These are phyloP conservation scores for Lasiodiplodia hormozganensis DNA, from an alignment of 2,329 filamentous ascomycete species.

Conservation along the genomic window DNA sequence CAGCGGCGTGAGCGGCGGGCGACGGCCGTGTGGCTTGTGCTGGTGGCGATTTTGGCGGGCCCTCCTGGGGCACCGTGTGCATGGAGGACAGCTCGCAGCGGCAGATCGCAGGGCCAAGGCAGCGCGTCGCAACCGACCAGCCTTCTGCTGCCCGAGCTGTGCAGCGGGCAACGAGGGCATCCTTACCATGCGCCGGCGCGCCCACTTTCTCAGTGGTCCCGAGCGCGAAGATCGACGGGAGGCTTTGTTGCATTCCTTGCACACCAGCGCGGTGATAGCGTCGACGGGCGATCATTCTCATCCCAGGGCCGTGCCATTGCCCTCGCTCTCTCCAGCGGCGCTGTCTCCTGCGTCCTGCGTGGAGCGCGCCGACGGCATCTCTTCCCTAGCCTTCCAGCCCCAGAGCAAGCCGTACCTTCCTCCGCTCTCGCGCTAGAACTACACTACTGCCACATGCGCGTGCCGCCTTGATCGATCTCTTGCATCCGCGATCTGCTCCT, in stretches of 20 bases:
- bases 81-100: neutral
- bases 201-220: neutral
- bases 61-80: neutral
- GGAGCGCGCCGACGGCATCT: conserved; percentile 8
- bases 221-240: conserved; percentile 10
- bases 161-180: conserved; percentile 3
- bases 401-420: conserved; percentile 1
- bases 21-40: conserved; percentile 17
- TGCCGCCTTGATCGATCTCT: conserved; percentile 21
- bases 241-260: conserved; percentile 18
- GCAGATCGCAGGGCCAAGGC: conserved; percentile 10
- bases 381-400: conserved; percentile 1
- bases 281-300: conserved; percentile 12
- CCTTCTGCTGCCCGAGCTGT: conserved; percentile 3
- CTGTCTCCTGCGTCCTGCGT: conserved; percentile 2
- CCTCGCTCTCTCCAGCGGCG: conserved; percentile 14
- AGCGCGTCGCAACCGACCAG: neutral
- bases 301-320: conserved; percentile 7
- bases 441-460: conserved; percentile 19
- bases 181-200: neutral
- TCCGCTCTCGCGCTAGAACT: conserved; percentile 20
- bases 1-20: conserved; percentile 7
- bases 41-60: conserved; percentile 6
- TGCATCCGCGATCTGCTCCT: conserved; percentile 19
- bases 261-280: conserved; percentile 3